A percentile compares a stretch with the other conserved stretches of the same genome.
Evolutionary conservation across 2,329 filamentous ascomycete species (phyloP).

Genomic region (Hymenoscyphus infarciens): DNA sequence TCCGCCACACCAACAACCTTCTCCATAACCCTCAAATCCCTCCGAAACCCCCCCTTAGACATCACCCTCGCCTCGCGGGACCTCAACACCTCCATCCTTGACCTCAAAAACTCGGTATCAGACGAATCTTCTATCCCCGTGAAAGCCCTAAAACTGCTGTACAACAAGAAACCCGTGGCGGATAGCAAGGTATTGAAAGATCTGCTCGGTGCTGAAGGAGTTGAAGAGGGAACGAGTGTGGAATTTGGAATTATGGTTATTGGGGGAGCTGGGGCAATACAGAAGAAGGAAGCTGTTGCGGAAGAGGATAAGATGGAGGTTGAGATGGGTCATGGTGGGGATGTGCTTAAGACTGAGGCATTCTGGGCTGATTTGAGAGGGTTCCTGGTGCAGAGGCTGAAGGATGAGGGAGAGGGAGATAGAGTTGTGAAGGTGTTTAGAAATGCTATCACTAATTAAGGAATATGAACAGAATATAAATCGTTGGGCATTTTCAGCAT

Average conservation of each 20-base stretch:
- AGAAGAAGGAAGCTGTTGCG: constrained; percentile 35
- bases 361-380: constrained; percentile 87
- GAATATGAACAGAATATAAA: not conserved
- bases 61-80: constrained; percentile 61
- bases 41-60: constrained; percentile 70
- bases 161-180: constrained; percentile 79
- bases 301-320: constrained; percentile 37
- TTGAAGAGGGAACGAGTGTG: constrained; percentile 42
- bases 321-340: constrained; percentile 43
- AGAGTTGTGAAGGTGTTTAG: constrained; percentile 66
- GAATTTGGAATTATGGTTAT: constrained; percentile 89
- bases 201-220: constrained; percentile 54
- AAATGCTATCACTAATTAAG: constrained; percentile 45
- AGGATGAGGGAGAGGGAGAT: constrained; percentile 63
- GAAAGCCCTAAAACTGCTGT: constrained; percentile 82
- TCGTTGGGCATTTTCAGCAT: constrained; percentile 15
- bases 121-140: constrained; percentile 58
- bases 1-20: constrained; percentile 52
- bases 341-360: constrained; percentile 62
- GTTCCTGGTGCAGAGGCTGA: constrained; percentile 75
- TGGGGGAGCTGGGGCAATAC: constrained; percentile 57
- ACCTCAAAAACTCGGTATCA: constrained; percentile 70
- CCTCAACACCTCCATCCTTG: constrained; percentile 69
- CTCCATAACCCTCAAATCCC: constrained; percentile 66
- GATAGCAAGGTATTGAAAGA: constrained; percentile 78